phyloP scores from a whole-genome alignment of 257 asterid genomes.

The Penstemon barbatus region DNA sequence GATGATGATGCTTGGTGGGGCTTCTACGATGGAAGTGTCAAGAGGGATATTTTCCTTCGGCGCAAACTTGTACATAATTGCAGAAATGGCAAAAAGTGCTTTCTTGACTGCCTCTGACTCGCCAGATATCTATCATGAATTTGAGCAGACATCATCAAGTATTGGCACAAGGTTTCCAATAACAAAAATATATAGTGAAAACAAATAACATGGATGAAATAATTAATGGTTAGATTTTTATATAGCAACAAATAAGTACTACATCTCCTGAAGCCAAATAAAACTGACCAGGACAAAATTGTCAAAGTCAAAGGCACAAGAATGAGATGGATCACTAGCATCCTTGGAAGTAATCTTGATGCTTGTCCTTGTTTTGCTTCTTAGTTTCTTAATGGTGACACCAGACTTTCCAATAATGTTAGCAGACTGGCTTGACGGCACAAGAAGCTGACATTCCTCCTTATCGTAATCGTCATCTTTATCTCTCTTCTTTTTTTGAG shows the following conservation, averaged over 20 bases:
- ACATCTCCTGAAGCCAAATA: conserved; percentile 18
- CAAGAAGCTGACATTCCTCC: conserved; percentile 86
- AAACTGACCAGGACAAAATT: conserved; percentile 84
- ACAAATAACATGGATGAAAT: not conserved
- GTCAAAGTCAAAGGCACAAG: conserved; percentile 88
- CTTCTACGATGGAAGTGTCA: conserved; percentile 63
- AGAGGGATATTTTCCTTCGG: conserved; percentile 91
- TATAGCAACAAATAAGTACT: not conserved
- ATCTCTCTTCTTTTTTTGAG: conserved; percentile 41
- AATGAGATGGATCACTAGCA: conserved; percentile 70
- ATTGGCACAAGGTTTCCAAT: conserved; percentile 8
- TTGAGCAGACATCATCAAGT: conserved; percentile 27
- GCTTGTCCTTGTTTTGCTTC: conserved; percentile 66
- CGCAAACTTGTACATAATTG: conserved; percentile 85
- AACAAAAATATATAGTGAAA: not conserved
- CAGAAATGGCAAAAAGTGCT: conserved; percentile 89
- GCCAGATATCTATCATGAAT: conserved; percentile 67
- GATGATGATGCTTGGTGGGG: conserved; percentile 79
- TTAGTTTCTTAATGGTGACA: conserved; percentile 69
- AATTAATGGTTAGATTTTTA: conserved; percentile 15
- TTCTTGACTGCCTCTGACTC: conserved; percentile 76
- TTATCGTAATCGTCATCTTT: conserved; percentile 30
- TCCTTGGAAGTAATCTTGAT: conserved; percentile 73
- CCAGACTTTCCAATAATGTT: conserved; percentile 94
- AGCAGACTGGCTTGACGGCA: conserved; percentile 91